Conservation (phyloP, 768 basidiomycete species). For the Naematelia encephala region DNA sequence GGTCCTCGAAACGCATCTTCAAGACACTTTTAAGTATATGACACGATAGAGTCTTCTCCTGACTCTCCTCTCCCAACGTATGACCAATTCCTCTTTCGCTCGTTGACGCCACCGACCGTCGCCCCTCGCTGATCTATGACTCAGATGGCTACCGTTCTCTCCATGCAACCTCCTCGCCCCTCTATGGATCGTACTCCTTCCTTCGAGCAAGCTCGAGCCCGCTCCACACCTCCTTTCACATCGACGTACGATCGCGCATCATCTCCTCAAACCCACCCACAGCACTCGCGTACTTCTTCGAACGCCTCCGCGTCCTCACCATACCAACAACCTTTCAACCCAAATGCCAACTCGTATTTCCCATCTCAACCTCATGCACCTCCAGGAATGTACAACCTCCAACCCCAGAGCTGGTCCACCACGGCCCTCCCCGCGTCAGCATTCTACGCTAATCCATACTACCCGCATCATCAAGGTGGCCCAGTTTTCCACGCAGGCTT, state of each 20-base stretch:
- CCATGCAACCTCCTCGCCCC: conserved; percentile 33
- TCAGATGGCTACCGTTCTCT: neutral
- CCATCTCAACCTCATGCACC: conserved; percentile 7
- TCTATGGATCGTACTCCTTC: conserved; percentile 41
- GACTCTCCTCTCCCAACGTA: neutral
- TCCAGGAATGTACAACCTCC: conserved; percentile 5
- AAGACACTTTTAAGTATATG: neutral
- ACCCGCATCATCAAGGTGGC: conserved; percentile 21
- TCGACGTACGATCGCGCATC: conserved; percentile 24
- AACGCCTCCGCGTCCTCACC: conserved; percentile 20
- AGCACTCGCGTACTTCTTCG: conserved; percentile 7
- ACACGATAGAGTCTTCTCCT: neutral
- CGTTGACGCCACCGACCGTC: neutral
- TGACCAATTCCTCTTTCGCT: neutral
- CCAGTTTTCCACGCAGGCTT: conserved; percentile 34
- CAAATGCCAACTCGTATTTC: conserved; percentile 19
- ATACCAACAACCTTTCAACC: conserved; percentile 25
- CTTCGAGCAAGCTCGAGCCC: conserved; percentile 34
- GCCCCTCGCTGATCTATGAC: neutral
- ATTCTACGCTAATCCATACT: conserved; percentile 31
- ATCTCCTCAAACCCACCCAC: conserved; percentile 14
- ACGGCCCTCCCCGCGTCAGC: conserved; percentile 32
- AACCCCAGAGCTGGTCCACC: conserved; percentile 27
- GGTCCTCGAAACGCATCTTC: neutral
- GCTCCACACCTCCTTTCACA: conserved; percentile 26